Evolutionary conservation across 371 early-diverging fungal species (phyloP).

Genomic region (Apophysomyces sp.): DNA sequence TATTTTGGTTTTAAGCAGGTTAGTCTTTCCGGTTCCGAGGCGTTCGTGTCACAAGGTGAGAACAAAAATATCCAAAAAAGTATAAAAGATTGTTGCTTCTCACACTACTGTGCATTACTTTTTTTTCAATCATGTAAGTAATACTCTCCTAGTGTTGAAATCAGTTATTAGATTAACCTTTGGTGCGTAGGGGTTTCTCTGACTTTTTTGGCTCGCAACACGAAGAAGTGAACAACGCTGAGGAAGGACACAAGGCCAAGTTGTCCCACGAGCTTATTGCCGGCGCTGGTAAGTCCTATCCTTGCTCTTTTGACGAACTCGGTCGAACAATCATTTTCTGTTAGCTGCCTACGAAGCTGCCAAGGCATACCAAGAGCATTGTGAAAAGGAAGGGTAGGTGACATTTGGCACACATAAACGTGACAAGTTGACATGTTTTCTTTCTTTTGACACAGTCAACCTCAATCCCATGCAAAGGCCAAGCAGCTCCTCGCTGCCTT

Average conservation of each 20-base stretch:
- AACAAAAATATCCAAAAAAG: background rate
- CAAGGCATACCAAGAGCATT: constrained; percentile 51
- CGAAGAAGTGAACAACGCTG: constrained; percentile 18
- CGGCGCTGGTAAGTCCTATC: constrained; percentile 41
- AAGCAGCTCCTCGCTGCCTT: constrained; percentile 55
- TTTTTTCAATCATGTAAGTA: background rate
- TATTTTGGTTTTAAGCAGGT: no score
- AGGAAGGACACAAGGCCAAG: constrained; percentile 38
- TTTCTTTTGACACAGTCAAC: constrained; percentile 20
- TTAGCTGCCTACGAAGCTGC: constrained; percentile 42
- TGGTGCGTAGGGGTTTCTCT: constrained; percentile 34
- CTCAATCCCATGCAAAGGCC: constrained; percentile 41
- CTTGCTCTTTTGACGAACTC: no score
- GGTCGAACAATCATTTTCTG: background rate
- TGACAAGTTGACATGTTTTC: background rate
- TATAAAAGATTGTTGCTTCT: background rate
- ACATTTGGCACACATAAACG: background rate
- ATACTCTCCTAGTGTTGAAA: background rate
- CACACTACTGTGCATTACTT: background rate
- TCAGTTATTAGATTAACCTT: background rate
- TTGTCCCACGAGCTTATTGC: constrained; percentile 55
- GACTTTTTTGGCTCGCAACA: constrained; percentile 29
- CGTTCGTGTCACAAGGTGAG: background rate
- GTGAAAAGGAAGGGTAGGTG: constrained; percentile 35
- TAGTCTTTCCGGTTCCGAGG: background rate